Evolutionary conservation across 148 eudicot genomes (phyloP).

Genomic region (Diospyros kaki): DNA sequence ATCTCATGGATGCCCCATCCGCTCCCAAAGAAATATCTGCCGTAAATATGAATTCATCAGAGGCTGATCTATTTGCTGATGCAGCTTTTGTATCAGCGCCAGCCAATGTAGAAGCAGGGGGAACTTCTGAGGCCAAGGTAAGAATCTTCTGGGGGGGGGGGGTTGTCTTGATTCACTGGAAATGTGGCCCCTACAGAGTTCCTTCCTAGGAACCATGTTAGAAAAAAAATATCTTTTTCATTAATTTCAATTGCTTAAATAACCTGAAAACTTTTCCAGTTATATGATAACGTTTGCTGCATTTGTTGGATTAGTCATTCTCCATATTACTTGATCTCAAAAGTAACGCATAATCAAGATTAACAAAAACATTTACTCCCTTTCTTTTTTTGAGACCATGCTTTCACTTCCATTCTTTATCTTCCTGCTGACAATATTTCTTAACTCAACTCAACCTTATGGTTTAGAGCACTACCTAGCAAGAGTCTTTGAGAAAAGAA

Average conservation of each 20-base stretch:
- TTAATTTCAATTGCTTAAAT: too few relatives aligned
- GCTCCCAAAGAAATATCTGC: conserved; percentile 39
- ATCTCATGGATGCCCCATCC: conserved; percentile 58
- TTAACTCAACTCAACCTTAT: too few relatives aligned
- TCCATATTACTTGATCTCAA: not conserved
- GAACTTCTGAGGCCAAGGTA: conserved; percentile 53
- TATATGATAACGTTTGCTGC: not conserved
- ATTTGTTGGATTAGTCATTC: not conserved
- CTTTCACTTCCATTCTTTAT: too few relatives aligned
- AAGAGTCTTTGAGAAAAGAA: too few relatives aligned
- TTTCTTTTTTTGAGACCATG: too few relatives aligned
- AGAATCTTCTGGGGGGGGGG: not conserved
- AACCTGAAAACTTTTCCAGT: not conserved
- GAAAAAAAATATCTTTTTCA: too few relatives aligned
- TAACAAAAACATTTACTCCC: not conserved
- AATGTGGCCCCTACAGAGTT: too few relatives aligned
- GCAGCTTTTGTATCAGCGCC: conserved; percentile 89
- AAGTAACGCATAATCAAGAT: not conserved
- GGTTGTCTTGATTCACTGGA: too few relatives aligned
- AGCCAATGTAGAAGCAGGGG: conserved; percentile 41
- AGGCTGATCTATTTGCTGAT: conserved; percentile 93
- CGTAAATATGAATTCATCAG: conserved; percentile 42
- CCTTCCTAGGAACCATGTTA: too few relatives aligned
- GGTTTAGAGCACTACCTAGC: too few relatives aligned
- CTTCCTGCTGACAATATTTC: too few relatives aligned